A percentile compares a stretch with the other conserved stretches of the same genome.
Evolutionary conservation across 179 eudicot species (phyloP).

Genomic region (Silene vulgaris): DNA sequence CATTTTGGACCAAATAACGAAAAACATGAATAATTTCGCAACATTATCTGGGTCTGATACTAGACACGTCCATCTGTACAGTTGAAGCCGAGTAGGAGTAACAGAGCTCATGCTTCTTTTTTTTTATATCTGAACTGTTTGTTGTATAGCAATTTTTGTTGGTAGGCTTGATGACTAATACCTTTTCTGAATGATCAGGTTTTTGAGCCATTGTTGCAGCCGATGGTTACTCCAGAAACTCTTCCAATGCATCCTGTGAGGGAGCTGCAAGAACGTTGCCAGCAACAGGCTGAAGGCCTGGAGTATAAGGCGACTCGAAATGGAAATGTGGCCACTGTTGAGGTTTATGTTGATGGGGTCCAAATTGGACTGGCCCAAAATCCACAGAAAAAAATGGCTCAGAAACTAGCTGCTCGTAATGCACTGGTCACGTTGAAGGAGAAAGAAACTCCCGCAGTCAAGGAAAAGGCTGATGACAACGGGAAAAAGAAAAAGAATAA

Average conservation of each 20-base stretch:
- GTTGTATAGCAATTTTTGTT: neutral
- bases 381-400: conserved; percentile 98
- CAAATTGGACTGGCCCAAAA: conserved; percentile 94
- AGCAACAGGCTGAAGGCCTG: conserved; percentile 95
- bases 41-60: neutral
- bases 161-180: conserved; percentile 8
- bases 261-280: conserved; percentile 97
- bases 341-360: conserved; percentile 83
- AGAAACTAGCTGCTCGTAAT: conserved; percentile 92
- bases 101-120: neutral
- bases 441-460: conserved; percentile 58
- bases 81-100: neutral
- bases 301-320: conserved; percentile 86
- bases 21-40: neutral
- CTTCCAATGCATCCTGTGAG: conserved; percentile 99
- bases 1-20: neutral
- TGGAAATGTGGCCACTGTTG: conserved; percentile 91
- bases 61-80: neutral
- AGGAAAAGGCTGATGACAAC: conserved; percentile 49
- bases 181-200: conserved; percentile 39
- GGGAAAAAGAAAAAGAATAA: conserved; percentile 60
- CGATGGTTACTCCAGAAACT: conserved; percentile 98
- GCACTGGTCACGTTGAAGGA: conserved; percentile 75
- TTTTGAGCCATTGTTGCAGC: conserved; percentile 88
- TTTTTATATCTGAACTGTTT: neutral